phyloP scores from a whole-genome alignment of 2,329 filamentous ascomycete species.

The Sporothrix brasiliensis region DNA sequence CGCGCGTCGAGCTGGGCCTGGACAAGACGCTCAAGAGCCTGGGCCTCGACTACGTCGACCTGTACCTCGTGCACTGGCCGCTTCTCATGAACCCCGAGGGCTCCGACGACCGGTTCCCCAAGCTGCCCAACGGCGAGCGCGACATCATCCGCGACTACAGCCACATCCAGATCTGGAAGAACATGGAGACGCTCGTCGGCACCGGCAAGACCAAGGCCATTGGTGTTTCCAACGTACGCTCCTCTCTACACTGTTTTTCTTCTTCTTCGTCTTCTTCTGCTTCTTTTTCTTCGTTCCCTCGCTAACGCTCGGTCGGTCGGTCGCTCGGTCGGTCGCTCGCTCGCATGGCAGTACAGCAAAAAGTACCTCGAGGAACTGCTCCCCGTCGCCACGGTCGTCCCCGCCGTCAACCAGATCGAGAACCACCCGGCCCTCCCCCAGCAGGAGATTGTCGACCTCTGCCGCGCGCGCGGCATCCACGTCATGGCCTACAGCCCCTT shows the following conservation, averaged over 20 bases:
- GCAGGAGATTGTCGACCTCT: conserved; percentile 70
- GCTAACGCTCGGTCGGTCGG: neutral
- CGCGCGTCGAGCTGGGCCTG: conserved; percentile 67
- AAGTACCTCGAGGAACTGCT: conserved; percentile 60
- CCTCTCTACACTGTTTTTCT: neutral
- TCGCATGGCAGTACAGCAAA: conserved; percentile 59
- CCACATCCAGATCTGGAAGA: conserved; percentile 76
- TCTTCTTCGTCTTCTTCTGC: neutral
- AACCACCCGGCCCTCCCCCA: conserved; percentile 73
- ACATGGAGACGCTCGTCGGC: conserved; percentile 67
- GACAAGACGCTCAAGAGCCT: conserved; percentile 73
- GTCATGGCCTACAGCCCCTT: conserved; percentile 73
- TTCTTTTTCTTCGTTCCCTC: neutral
- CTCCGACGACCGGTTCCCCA: conserved; percentile 75
- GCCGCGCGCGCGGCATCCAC: conserved; percentile 68
- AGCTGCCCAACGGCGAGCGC: conserved; percentile 69
- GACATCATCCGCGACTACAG: conserved; percentile 71
- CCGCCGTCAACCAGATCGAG: conserved; percentile 73
- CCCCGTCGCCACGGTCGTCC: conserved; percentile 55
- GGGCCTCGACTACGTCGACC: conserved; percentile 78
- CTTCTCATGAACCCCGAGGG: conserved; percentile 77
- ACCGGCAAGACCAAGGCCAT: conserved; percentile 60
- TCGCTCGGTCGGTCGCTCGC: too few species aligned
- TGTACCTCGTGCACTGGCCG: conserved; percentile 84
- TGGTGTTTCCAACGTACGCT: conserved; percentile 58